phyloP scores from a whole-genome alignment of 2,329 filamentous ascomycete genomes.

The Meredithiella fracta region DNA sequence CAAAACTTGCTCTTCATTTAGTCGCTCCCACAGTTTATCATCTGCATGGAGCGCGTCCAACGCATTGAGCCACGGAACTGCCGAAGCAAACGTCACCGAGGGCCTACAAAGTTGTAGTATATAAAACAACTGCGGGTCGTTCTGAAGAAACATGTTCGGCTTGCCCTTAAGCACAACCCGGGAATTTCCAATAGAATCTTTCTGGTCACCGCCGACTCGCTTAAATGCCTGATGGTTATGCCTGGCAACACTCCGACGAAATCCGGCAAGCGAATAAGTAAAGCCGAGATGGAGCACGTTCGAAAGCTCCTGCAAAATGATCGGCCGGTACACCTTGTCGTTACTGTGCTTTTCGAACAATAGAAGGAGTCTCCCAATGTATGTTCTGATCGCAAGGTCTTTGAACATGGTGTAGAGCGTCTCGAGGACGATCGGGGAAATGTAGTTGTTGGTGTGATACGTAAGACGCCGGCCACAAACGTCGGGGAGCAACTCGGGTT shows the following conservation, averaged over 20 bases:
- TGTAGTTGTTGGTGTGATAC: conserved; percentile 24
- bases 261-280: conserved; percentile 21
- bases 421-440: conserved; percentile 28
- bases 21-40: conserved; percentile 21
- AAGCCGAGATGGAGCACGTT: conserved; percentile 31
- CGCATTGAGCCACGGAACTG: conserved; percentile 32
- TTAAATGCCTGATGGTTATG: conserved; percentile 27
- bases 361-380: conserved; percentile 23
- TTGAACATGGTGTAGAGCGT: conserved; percentile 23
- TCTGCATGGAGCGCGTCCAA: conserved; percentile 24
- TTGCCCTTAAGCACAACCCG: conserved; percentile 26
- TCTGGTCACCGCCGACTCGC: conserved; percentile 21
- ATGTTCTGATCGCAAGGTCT: conserved; percentile 25
- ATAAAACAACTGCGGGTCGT: conserved; percentile 27
- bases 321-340: conserved; percentile 20
- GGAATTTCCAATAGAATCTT: conserved; percentile 22
- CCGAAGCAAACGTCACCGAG: conserved; percentile 21
- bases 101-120: conserved; percentile 27
- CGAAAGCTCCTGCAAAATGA: conserved; percentile 29
- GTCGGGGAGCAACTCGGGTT: conserved; percentile 28
- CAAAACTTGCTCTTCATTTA: conserved; percentile 22
- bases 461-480: conserved; percentile 27
- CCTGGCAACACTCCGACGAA: conserved; percentile 27
- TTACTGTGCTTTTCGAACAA: conserved; percentile 18
- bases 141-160: conserved; percentile 23